These are phyloP conservation scores for Poteriospumella lacustris DNA, from an alignment of 108 stramenopile species.

Conservation along the genomic window DNA sequence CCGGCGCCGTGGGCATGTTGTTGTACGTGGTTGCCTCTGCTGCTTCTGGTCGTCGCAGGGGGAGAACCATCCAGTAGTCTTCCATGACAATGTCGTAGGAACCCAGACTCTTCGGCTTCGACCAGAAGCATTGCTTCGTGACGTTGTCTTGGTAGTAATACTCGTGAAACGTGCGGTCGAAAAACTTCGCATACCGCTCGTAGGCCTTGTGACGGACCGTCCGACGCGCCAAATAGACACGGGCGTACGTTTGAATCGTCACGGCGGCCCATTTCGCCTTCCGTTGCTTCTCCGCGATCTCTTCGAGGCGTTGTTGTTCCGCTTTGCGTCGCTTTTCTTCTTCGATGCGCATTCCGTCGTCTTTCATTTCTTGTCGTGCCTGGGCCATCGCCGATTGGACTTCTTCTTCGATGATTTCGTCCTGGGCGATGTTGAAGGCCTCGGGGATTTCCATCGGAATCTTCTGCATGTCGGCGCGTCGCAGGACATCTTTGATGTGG, in stretches of 20 bases:
- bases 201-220: neutral
- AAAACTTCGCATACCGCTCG: neutral
- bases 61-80: neutral
- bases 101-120: slow-evolving; percentile 9
- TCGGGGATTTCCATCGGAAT: slow-evolving; percentile 30
- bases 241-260: neutral
- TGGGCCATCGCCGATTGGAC: neutral
- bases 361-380: slow-evolving; percentile 15
- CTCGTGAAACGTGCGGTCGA: neutral
- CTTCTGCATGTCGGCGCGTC: neutral
- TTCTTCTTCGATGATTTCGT: slow-evolving; percentile 19
- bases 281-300: neutral
- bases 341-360: neutral
- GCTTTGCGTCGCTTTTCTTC: neutral
- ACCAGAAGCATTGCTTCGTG: neutral
- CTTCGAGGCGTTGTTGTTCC: neutral
- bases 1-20: no score
- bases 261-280: slow-evolving; percentile 1
- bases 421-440: neutral
- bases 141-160: slow-evolving; percentile 24
- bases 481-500: slow-evolving; percentile 19
- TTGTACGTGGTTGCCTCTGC: no score
- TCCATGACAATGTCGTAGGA: slow-evolving; percentile 21
- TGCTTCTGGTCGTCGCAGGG: no score
- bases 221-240: neutral